phyloP scores from a whole-genome alignment of 1,284 basidiomycete genomes.

The Pseudozyma tsukubaensis region DNA sequence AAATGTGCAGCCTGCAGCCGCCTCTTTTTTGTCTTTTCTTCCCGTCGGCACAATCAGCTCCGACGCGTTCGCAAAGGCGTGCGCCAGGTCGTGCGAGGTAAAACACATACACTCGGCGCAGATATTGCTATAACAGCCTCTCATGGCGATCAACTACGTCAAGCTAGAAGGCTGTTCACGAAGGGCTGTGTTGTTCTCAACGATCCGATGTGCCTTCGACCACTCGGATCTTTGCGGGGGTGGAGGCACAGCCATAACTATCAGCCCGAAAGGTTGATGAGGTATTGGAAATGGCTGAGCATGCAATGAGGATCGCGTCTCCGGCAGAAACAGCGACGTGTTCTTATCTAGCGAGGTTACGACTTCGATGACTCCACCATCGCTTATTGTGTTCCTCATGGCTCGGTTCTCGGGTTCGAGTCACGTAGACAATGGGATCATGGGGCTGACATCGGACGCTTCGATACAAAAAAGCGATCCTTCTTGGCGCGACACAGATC shows the following conservation, averaged over 20 bases:
- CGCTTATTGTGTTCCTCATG: background rate
- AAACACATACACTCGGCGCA: background rate
- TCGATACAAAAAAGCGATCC: too few relatives aligned
- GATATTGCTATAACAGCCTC: too few relatives aligned
- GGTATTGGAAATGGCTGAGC: background rate
- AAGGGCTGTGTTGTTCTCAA: too few relatives aligned
- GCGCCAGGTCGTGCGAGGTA: too few relatives aligned
- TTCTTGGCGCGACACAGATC: too few relatives aligned
- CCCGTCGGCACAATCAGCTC: constrained; percentile 8
- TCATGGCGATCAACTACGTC: too few relatives aligned
- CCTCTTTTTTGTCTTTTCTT: background rate
- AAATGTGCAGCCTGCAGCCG: background rate
- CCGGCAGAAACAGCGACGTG: constrained; percentile 8
- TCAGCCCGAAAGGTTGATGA: too few relatives aligned
- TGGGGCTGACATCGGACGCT: too few relatives aligned
- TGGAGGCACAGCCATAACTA: too few relatives aligned
- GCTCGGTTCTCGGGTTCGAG: background rate
- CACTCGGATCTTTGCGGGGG: too few relatives aligned
- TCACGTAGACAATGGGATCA: background rate
- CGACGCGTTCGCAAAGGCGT: constrained; percentile 1
- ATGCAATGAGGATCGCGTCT: background rate
- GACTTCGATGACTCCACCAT: background rate
- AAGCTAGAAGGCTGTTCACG: too few relatives aligned
- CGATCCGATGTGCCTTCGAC: too few relatives aligned
- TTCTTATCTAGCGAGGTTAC: background rate